These are phyloP conservation scores for Aspergillus persii DNA, from an alignment of 2,329 filamentous ascomycete genomes.

Conservation along the genomic window DNA sequence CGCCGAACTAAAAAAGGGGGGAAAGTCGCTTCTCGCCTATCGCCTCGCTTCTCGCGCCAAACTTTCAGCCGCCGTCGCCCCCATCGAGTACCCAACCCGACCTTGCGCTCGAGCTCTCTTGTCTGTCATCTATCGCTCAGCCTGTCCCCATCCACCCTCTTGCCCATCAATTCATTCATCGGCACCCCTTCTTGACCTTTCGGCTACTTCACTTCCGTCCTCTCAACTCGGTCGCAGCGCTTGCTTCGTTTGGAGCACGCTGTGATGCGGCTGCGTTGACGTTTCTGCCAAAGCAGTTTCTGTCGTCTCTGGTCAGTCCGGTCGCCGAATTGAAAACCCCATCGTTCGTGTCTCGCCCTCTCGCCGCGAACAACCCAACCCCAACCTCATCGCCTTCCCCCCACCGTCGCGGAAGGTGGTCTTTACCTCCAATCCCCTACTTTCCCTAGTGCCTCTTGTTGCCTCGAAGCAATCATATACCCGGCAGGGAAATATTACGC, in stretches of 20 bases:
- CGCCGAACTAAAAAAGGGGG: constrained; percentile 6
- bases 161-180: constrained; percentile 5
- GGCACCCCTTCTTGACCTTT: not conserved
- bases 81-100: not conserved
- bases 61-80: constrained; percentile 25
- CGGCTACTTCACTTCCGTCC: not conserved
- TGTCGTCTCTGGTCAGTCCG: constrained; percentile 9
- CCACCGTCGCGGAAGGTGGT: not conserved
- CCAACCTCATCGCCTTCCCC: not conserved
- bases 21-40: constrained; percentile 25
- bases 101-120: not conserved
- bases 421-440: not conserved
- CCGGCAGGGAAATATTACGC: constrained; percentile 6
- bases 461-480: not conserved
- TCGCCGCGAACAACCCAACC: constrained; percentile 5
- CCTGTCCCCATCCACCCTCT: not conserved
- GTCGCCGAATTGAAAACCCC: constrained; percentile 1
- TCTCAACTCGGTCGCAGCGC: constrained; percentile 9
- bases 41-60: constrained; percentile 37
- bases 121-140: not conserved
- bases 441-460: not conserved
- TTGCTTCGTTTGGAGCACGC: constrained; percentile 18
- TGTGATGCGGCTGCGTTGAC: constrained; percentile 25
- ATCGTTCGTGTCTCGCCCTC: not conserved
- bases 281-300: constrained; percentile 12